Percentiles rank a stretch among this genome's conserved stretches.
phyloP scores from a whole-genome alignment of 495 filamentous ascomycete genomes.

The Xylaria sp. region DNA sequence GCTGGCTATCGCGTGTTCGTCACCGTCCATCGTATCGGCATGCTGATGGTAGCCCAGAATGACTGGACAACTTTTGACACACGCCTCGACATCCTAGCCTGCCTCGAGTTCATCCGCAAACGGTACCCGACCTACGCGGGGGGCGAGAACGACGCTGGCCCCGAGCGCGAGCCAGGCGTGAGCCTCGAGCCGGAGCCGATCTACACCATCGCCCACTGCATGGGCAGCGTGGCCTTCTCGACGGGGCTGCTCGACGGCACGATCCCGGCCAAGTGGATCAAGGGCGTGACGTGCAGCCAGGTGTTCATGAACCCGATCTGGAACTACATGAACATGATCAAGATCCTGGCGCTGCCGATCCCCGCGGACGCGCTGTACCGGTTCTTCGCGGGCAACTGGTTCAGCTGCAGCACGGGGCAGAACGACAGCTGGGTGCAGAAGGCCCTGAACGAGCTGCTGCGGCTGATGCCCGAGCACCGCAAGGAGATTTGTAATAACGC shows the following conservation, averaged over 20 bases:
- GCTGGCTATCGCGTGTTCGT: constrained; percentile 66
- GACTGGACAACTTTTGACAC: constrained; percentile 66
- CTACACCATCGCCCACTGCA: constrained; percentile 72
- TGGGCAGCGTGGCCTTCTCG: constrained; percentile 66
- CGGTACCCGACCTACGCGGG: constrained; percentile 30
- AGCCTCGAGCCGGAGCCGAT: constrained; percentile 46
- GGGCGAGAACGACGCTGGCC: neutral
- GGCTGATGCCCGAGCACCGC: constrained; percentile 64
- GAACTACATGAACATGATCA: constrained; percentile 63
- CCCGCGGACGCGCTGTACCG: constrained; percentile 57
- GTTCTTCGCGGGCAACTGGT: constrained; percentile 58
- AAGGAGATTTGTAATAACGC: constrained; percentile 68
- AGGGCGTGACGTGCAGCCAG: constrained; percentile 66
- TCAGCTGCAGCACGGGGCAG: constrained; percentile 54
- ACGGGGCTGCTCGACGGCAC: constrained; percentile 70
- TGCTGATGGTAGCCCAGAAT: constrained; percentile 58
- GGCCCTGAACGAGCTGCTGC: constrained; percentile 61
- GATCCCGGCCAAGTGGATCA: constrained; percentile 63
- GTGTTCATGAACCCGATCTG: constrained; percentile 73
- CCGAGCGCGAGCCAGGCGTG: constrained; percentile 15
- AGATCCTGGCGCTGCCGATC: constrained; percentile 57
- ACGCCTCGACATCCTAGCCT: constrained; percentile 67
- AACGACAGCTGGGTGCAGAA: constrained; percentile 60
- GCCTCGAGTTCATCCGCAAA: constrained; percentile 60
- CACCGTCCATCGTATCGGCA: constrained; percentile 67